Conservation (phyloP, 805 yeast species). For the Isabelozyma rhagii region DNA sequence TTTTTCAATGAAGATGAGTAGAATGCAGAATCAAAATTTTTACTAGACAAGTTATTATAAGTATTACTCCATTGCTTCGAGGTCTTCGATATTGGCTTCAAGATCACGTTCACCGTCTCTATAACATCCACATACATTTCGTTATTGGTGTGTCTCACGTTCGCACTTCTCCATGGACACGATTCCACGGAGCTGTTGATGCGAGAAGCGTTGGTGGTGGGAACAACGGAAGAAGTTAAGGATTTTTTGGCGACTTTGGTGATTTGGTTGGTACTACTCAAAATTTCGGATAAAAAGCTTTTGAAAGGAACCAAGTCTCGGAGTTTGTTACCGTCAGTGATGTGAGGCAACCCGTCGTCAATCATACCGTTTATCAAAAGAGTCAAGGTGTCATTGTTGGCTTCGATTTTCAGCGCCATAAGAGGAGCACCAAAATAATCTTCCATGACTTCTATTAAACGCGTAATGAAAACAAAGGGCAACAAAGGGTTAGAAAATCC, state of each 20-base stretch:
- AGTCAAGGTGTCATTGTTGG: slow-evolving; percentile 68
- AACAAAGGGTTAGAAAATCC: slow-evolving; percentile 43
- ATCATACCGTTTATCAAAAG: slow-evolving; percentile 73
- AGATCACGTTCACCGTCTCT: slow-evolving; percentile 60
- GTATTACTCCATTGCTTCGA: slow-evolving; percentile 9
- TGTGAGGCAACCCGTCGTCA: slow-evolving; percentile 72
- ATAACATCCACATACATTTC: slow-evolving; percentile 82
- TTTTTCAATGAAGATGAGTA: slow-evolving; percentile 16
- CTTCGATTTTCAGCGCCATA: slow-evolving; percentile 55
- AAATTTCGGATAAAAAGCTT: slow-evolving; percentile 50
- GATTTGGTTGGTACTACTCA: slow-evolving; percentile 38
- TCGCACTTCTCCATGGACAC: slow-evolving; percentile 75
- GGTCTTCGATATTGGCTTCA: slow-evolving; percentile 27
- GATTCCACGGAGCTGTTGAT: slow-evolving; percentile 7
- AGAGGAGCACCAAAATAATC: slow-evolving; percentile 61
- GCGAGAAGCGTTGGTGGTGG: slow-evolving; percentile 2
- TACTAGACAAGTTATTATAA: slow-evolving; percentile 1
- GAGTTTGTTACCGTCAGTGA: slow-evolving; percentile 68
- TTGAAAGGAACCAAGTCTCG: slow-evolving; percentile 68
- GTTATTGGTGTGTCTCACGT: slow-evolving; percentile 71
- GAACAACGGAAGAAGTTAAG: slow-evolving; percentile 10
- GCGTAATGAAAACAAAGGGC: slow-evolving; percentile 52
- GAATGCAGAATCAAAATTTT: slow-evolving; percentile 27
- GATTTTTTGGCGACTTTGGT: slow-evolving; percentile 23
- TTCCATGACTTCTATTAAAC: slow-evolving; percentile 48